Evolutionary conservation across 1,284 basidiomycete species (phyloP).

Genomic region (Rhodotorula sp.): DNA sequence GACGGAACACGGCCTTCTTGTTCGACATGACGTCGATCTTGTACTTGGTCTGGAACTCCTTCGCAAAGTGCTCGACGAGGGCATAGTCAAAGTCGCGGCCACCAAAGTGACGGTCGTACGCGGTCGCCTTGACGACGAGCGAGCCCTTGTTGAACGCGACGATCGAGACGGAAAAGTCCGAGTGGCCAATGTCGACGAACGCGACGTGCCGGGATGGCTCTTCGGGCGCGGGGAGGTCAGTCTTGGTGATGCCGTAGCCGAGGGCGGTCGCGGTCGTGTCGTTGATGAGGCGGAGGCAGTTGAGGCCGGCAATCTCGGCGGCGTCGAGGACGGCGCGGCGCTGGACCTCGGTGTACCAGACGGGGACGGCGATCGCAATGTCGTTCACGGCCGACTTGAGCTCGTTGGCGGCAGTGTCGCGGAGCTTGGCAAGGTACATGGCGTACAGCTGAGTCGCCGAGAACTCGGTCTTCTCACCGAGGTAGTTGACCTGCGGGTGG

Average conservation of each 20-base stretch:
- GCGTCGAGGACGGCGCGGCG: slow-evolving; percentile 83
- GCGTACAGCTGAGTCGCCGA: slow-evolving; percentile 81
- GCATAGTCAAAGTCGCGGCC: slow-evolving; percentile 90
- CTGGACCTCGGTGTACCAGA: slow-evolving; percentile 90
- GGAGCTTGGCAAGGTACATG: slow-evolving; percentile 81
- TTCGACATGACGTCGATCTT: slow-evolving; percentile 87
- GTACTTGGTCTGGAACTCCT: slow-evolving; percentile 89
- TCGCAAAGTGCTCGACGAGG: slow-evolving; percentile 78
- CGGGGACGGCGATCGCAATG: slow-evolving; percentile 88
- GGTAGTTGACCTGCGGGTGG: slow-evolving; percentile 70
- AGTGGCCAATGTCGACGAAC: slow-evolving; percentile 91
- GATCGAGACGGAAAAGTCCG: slow-evolving; percentile 76
- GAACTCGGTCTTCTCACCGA: slow-evolving; percentile 72
- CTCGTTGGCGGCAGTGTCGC: slow-evolving; percentile 77
- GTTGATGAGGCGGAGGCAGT: slow-evolving; percentile 87
- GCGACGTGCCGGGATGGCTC: slow-evolving; percentile 80
- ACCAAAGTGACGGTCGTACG: slow-evolving; percentile 85
- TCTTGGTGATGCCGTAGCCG: slow-evolving; percentile 94
- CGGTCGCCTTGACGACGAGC: slow-evolving; percentile 76
- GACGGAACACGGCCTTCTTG: slow-evolving; percentile 88
- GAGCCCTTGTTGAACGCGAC: slow-evolving; percentile 90
- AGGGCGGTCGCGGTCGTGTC: slow-evolving; percentile 89
- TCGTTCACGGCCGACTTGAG: slow-evolving; percentile 81
- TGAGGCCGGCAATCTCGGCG: slow-evolving; percentile 79
- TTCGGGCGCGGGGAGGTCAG: slow-evolving; percentile 73